Evolutionary conservation across 345 rosid species (phyloP), one percentile per base, ranked within the genome.

Genomic region (Schrenkiella parvula): DNA sequence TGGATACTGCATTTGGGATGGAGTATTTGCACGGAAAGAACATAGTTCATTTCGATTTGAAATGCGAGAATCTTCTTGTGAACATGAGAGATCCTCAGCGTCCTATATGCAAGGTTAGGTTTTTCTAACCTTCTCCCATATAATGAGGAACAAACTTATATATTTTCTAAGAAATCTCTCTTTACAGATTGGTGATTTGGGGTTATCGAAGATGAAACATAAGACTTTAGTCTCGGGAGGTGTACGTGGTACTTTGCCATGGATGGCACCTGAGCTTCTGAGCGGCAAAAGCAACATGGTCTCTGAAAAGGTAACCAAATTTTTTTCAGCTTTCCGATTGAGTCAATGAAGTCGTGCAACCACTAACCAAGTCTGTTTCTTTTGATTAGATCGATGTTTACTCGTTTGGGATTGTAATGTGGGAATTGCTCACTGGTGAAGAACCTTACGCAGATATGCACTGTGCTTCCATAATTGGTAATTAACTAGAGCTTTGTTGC

Each of bases 251-350:
- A 95, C 99, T 60, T 79, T 95, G 64, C 99, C 99, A 29, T 95
- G 99, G 99, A 95, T 95, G 97, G 99, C 99, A 58, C 99, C 99
- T 55, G 99, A 95, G 85, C 97, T 95, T 60, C 80, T 95, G 70
- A 95, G 99, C 71, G 97, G 97, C 50, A 95, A 95, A 88, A 89
- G 89, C 72, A 86, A 88, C 70, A 95, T 95, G 99, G 98, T 95
- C 41, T 80, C 99, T 25, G 99, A 95, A 70, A 91, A 95, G 99
- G 99, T 95, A 80, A 25, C 26, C 56, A 26, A 58, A 54, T 15
- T 46, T 43, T 55, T 44, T 32, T 15, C 55, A 2, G 17, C 17
- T 46, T 53, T 15, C 13, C 6, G 3, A 21, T 12, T n/a, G n/a
- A n/a, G n/a, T n/a, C n/a, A n/a, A n/a, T n/a, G n/a, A n/a, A n/a